These are phyloP conservation scores for Tetracladium marchalianum DNA, from an alignment of 495 filamentous ascomycete genomes.

Conservation along the genomic window DNA sequence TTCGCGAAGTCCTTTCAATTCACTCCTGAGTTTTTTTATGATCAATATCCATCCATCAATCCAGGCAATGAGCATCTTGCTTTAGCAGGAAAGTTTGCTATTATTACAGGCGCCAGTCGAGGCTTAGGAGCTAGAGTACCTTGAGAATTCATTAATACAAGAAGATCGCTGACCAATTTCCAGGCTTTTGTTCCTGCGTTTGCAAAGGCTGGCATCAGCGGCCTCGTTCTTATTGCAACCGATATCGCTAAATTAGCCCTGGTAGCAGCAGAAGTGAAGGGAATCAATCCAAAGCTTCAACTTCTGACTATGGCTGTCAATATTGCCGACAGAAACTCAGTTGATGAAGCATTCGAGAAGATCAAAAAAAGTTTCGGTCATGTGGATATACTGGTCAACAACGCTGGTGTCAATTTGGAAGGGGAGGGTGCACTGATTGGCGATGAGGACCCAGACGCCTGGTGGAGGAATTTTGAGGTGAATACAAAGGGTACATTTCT, in stretches of 20 bases:
- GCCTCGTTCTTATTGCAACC: slow-evolving; percentile 31
- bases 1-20: slow-evolving; percentile 12
- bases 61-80: slow-evolving; percentile 22
- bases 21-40: slow-evolving; percentile 28
- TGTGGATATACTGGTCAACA: slow-evolving; percentile 36
- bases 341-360: slow-evolving; percentile 25
- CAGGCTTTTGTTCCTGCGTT: slow-evolving; percentile 31
- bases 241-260: slow-evolving; percentile 22
- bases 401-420: slow-evolving; percentile 27
- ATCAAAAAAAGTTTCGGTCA: slow-evolving; percentile 27
- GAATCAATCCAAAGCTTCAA: slow-evolving; percentile 21
- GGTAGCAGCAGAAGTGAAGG: slow-evolving; percentile 21
- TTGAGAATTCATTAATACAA: background rate
- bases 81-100: slow-evolving; percentile 30
- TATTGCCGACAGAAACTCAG: slow-evolving; percentile 23
- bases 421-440: slow-evolving; percentile 10
- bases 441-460: slow-evolving; percentile 22
- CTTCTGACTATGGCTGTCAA: slow-evolving; percentile 23
- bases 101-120: slow-evolving; percentile 36
- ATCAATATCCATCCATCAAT: slow-evolving; percentile 34
- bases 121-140: slow-evolving; percentile 27
- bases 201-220: slow-evolving; percentile 28
- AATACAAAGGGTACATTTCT: slow-evolving; percentile 35
- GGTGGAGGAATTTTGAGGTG: slow-evolving; percentile 30
- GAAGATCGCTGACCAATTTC: background rate